Percentiles rank a stretch among this genome's conserved stretches.
Evolutionary conservation across 495 filamentous ascomycete species (phyloP).

Genomic region (Hypoxylon fragiforme): DNA sequence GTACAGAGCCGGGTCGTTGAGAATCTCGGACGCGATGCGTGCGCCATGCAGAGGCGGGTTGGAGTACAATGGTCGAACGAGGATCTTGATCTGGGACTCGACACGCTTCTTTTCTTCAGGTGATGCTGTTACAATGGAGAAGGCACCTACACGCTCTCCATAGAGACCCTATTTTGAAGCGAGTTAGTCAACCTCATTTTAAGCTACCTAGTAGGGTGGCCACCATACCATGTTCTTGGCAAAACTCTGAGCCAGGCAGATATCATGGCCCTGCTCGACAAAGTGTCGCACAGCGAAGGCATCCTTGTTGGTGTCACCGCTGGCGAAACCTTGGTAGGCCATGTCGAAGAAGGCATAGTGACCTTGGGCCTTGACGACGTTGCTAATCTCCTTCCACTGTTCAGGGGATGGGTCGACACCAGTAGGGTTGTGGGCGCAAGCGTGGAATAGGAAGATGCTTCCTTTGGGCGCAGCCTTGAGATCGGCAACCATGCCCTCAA

Average conservation of each 20-base stretch:
- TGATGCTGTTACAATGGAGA: slow-evolving; percentile 84
- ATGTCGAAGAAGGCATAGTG: slow-evolving; percentile 99
- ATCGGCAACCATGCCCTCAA: slow-evolving; percentile 89
- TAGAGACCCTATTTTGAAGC: slow-evolving; percentile 74
- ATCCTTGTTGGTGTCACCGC: slow-evolving; percentile 86
- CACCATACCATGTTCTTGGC: slow-evolving; percentile 94
- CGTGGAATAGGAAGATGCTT: slow-evolving; percentile 90
- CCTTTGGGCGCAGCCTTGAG: slow-evolving; percentile 85
- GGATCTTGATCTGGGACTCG: slow-evolving; percentile 97
- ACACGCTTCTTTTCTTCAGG: slow-evolving; percentile 93
- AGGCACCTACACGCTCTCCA: slow-evolving; percentile 96
- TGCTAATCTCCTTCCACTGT: slow-evolving; percentile 92
- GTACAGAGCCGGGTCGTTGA: slow-evolving; percentile 85
- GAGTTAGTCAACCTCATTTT: slow-evolving; percentile 1
- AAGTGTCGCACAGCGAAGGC: slow-evolving; percentile 93
- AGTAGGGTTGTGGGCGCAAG: slow-evolving; percentile 98
- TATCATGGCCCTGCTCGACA: slow-evolving; percentile 86
- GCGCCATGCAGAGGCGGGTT: slow-evolving; percentile 97
- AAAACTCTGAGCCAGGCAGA: slow-evolving; percentile 90
- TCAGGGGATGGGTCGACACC: slow-evolving; percentile 90
- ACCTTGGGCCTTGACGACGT: slow-evolving; percentile 82
- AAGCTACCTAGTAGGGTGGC: neutral
- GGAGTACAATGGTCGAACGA: slow-evolving; percentile 95
- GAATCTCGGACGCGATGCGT: slow-evolving; percentile 88
- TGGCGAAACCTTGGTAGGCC: slow-evolving; percentile 99